Evolutionary conservation across 441 rosid genomes (phyloP), one percentile per base, ranked within the genome.

Genomic region (Brassica hybrid): DNA sequence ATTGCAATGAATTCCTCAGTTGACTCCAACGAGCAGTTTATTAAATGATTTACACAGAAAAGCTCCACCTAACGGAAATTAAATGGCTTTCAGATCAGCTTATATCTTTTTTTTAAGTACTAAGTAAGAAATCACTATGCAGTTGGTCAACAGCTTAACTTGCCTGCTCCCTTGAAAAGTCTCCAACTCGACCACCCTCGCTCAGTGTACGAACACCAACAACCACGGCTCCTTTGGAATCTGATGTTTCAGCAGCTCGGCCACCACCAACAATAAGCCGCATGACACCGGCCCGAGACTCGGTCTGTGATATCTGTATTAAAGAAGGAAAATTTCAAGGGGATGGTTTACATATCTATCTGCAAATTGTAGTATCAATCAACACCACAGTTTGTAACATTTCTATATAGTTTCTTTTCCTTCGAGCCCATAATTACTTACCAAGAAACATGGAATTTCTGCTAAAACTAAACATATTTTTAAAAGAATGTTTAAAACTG

Each of bases 201-300:
- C 98, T 94, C 67, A 97, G 95, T 79, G 99, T 97, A 81, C 99
- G 89, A 79, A 97, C 99, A 83, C 98, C 99, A 36, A 93, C 98
- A 75, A 93, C 89, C 75, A 94, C 97, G 66, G 99, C 94, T 83
- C 99, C 99, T 83, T 91, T 89, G 65, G 94, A 84, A 61, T 91
- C 91, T 8, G 86, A 83, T 81, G 82, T 85, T 86, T 97, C 99
- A 82, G 87, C 94, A 48, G 98, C 99, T 81, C 98, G 90, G 16
- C 99, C 99, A n/a, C 99, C 99, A 68, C 99, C 98, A 86, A 94
- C 99, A 80, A 97, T 88, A 64, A 97, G 98, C 70, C 98, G 93
- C 99, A 97, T 97, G 70, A 97, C 97, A 77, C 99, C 99, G 61
- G 91, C 94, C 65, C 90, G 88, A 61, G 97, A 85, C 85, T 97